Evolutionary conservation across 306 rosid genomes (phyloP), one percentile per base, ranked within the genome.

Genomic region (Hippophae gyantsensis): DNA sequence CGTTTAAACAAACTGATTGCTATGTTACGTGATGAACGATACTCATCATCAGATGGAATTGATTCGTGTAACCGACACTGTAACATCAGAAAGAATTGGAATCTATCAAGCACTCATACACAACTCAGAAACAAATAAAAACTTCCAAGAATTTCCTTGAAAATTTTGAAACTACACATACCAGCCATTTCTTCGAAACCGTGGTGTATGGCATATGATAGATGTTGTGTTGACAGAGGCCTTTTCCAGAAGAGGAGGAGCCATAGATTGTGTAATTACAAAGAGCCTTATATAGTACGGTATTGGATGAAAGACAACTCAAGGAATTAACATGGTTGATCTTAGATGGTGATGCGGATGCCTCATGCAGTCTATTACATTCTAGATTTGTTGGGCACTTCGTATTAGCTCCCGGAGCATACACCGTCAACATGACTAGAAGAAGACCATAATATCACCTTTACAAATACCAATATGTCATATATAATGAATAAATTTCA

Each of bases 21-120:
- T 83, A 92, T 87, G 73, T 92, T 92, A 69, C 96, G 89, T 0
- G 99, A 92, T 41, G 99, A 92, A 10, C 99, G 86, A 64, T 74
- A 92, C 64, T 92, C 96, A 27, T 92, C 89, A 46, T 86, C 89
- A 2, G 95, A 75, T 40, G 93, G 74, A 62, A 76, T 10, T 6
- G 96, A 71, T 71, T 84, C 90, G 43, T 79, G 76, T 58, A 79
- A 67, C 63, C 79, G 82, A 66, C 96, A 88, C 93, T 92, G 69
- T 58, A 60, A 54, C 9, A 6, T 61, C 40, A 47, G 14, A 73
- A 52, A 58, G n/a, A 40, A 49, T 41, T 43, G 50, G 56, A 62
- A 27, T 46, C 61, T 51, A 69, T 60, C 63, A 74, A 44, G 70
- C 42, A 62, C 66, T 65, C 41, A n/a, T 18, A 52, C 2, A 11